Conservation (phyloP, 2,329 filamentous ascomycete species). For the Epicoccum nigrum region DNA sequence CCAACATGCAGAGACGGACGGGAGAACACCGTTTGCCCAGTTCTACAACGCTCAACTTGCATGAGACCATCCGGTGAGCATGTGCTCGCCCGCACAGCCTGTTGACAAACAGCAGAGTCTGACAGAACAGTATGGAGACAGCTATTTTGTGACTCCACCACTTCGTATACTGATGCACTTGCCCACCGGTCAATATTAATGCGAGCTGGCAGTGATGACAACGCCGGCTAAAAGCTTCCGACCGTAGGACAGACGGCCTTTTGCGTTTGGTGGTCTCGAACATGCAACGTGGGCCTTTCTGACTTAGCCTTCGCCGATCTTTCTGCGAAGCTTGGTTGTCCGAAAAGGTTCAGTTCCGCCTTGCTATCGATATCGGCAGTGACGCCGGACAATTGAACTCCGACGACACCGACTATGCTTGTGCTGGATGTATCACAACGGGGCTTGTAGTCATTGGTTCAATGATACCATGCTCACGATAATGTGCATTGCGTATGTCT, state of each 20-base stretch:
- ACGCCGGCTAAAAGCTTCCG: constrained; percentile 1
- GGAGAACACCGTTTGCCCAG: constrained; percentile 33
- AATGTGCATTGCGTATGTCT: not conserved
- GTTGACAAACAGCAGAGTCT: not conserved
- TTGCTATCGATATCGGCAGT: constrained; percentile 18
- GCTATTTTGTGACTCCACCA: constrained; percentile 5
- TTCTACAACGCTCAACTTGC: constrained; percentile 31
- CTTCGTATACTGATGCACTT: not conserved
- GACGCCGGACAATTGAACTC: not conserved
- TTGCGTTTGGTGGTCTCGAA: constrained; percentile 28
- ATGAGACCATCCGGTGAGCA: constrained; percentile 34
- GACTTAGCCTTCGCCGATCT: constrained; percentile 30
- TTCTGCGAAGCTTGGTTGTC: constrained; percentile 4
- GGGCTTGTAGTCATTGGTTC: not conserved
- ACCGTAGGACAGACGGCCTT: constrained; percentile 14
- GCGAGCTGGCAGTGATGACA: constrained; percentile 1
- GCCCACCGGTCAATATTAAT: constrained; percentile 5
- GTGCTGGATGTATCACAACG: not conserved
- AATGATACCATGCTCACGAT: not conserved
- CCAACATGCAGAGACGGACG: constrained; percentile 35
- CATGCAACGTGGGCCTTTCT: constrained; percentile 32
- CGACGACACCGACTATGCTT: not conserved
- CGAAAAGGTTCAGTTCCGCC: constrained; percentile 1
- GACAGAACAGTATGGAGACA: constrained; percentile 4
- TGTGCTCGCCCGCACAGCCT: constrained; percentile 19